These are phyloP conservation scores for Sporisorium exsertum DNA, from an alignment of 1,284 basidiomycete genomes.

Conservation along the genomic window DNA sequence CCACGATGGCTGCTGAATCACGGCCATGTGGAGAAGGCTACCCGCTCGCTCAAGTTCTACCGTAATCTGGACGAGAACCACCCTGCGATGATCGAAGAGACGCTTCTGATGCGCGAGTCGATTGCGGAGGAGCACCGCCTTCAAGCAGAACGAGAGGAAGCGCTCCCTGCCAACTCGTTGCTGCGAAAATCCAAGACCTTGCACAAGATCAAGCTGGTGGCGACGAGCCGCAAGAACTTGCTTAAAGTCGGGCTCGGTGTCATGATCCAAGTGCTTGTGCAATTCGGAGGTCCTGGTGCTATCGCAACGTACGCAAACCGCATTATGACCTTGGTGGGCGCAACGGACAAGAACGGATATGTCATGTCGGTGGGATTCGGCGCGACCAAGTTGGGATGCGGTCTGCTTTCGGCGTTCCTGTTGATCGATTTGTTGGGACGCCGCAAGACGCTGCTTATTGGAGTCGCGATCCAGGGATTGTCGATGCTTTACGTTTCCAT, in stretches of 20 bases:
- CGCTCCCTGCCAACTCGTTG: conserved; percentile 19
- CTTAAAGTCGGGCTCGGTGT: conserved; percentile 28
- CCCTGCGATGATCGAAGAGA: conserved; percentile 27
- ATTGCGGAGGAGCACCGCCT: conserved; percentile 20
- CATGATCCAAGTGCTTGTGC: conserved; percentile 33
- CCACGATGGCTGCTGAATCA: conserved; percentile 84
- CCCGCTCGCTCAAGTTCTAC: conserved; percentile 73
- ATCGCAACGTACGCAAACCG: conserved; percentile 40
- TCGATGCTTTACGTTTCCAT: conserved; percentile 38
- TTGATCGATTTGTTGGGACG: conserved; percentile 37
- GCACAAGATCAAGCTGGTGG: conserved; percentile 15
- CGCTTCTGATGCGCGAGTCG: conserved; percentile 25
- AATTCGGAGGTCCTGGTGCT: conserved; percentile 31
- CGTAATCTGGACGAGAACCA: conserved; percentile 24
- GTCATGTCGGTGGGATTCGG: conserved; percentile 40
- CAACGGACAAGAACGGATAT: conserved; percentile 26
- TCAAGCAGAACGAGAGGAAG: neutral
- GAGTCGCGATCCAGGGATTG: conserved; percentile 23
- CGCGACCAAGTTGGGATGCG: conserved; percentile 31
- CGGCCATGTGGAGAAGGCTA: conserved; percentile 74
- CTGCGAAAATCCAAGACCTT: conserved; percentile 7
- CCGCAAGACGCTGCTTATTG: conserved; percentile 28
- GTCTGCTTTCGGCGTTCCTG: conserved; percentile 25
- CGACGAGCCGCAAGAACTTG: conserved; percentile 26
- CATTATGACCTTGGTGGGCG: conserved; percentile 31